Percentiles rank a stretch among this genome's conserved stretches.
These are phyloP conservation scores for Lagenaria siceraria DNA, from an alignment of 306 rosid species.

Conservation along the genomic window DNA sequence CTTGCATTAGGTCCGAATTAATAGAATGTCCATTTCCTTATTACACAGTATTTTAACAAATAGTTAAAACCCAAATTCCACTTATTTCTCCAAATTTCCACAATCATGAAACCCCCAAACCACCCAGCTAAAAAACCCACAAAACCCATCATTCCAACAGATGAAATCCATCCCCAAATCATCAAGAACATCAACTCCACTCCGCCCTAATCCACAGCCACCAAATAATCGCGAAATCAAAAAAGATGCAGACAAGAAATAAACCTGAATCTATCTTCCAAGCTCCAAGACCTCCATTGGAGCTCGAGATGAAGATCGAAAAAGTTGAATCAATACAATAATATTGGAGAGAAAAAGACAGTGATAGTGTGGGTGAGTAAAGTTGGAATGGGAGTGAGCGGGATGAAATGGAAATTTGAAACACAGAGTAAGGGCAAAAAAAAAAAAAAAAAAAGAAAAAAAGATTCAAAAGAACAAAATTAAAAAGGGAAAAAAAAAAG, in stretches of 20 bases:
- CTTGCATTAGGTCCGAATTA: neutral
- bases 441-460: neutral
- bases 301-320: conserved; percentile 14
- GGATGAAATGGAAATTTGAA: conserved; percentile 10
- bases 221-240: neutral
- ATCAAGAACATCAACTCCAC: conserved; percentile 2
- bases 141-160: neutral
- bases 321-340: neutral
- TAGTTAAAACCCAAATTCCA: neutral
- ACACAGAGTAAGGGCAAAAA: neutral
- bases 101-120: neutral
- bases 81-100: neutral
- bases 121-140: neutral
- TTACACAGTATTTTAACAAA: neutral
- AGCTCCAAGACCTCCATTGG: conserved; percentile 24
- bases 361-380: neutral
- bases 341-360: neutral
- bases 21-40: neutral
- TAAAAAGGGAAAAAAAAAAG: neutral
- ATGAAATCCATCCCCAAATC: neutral
- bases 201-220: conserved; percentile 8
- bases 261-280: conserved; percentile 39
- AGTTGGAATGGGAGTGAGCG: conserved; percentile 8
- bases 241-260: conserved; percentile 11
- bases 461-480: neutral